Percentiles rank a stretch among this genome's conserved stretches.
Conservation (phyloP, 148 eudicot species). For the Nepenthes mirabilis region DNA sequence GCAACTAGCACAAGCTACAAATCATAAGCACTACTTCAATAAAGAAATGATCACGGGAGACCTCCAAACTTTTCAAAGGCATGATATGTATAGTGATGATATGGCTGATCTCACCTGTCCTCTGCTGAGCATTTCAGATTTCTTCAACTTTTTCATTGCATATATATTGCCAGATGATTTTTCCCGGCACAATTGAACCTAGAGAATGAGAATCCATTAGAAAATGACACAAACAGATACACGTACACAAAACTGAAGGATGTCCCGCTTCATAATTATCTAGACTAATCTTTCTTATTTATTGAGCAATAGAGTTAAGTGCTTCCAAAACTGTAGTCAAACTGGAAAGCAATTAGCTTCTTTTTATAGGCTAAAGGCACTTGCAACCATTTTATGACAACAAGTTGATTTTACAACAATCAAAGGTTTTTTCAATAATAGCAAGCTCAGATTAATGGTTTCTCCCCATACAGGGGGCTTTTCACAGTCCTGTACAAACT, state of each 20-base stretch:
- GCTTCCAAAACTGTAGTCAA: too few relatives aligned
- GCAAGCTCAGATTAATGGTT: too few relatives aligned
- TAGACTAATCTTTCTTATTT: too few relatives aligned
- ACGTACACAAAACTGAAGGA: background rate
- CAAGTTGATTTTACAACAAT: too few relatives aligned
- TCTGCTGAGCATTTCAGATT: constrained; percentile 89
- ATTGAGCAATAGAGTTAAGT: too few relatives aligned
- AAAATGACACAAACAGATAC: background rate
- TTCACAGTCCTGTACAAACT: too few relatives aligned
- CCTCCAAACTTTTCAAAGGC: constrained; percentile 1
- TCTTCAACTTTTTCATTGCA: constrained; percentile 95
- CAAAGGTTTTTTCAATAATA: too few relatives aligned
- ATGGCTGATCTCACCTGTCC: constrained; percentile 56
- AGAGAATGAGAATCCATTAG: constrained; percentile 14
- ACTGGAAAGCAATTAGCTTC: too few relatives aligned
- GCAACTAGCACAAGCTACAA: background rate
- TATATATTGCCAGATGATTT: constrained; percentile 85
- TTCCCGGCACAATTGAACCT: constrained; percentile 84
- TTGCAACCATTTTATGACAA: too few relatives aligned
- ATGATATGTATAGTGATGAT: background rate
- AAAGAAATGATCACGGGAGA: background rate
- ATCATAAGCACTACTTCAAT: background rate
- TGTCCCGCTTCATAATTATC: background rate
- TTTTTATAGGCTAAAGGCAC: too few relatives aligned
- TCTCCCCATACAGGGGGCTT: too few relatives aligned